Evolutionary conservation across 768 basidiomycete species (phyloP).

Genomic region (Lentinula guzmanii): DNA sequence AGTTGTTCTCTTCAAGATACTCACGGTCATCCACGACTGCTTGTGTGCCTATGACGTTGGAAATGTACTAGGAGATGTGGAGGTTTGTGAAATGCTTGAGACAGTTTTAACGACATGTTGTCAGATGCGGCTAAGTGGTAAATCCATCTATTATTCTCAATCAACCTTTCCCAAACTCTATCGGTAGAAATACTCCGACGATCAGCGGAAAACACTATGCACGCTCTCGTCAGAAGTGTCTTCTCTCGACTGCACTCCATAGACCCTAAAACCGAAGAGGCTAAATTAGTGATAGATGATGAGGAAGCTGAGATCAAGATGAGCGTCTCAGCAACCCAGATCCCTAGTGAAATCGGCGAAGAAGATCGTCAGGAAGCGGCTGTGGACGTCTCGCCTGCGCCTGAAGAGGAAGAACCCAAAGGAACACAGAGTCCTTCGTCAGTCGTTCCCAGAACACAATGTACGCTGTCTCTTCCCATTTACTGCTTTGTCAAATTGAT

Average conservation of each 20-base stretch:
- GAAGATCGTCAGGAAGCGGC: conserved; percentile 12
- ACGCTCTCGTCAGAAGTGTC: conserved; percentile 75
- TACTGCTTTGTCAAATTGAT: neutral
- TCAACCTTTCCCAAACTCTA: conserved; percentile 7
- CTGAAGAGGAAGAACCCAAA: conserved; percentile 5
- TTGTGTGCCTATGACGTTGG: conserved; percentile 64
- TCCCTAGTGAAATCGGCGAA: conserved; percentile 15
- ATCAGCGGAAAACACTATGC: conserved; percentile 86
- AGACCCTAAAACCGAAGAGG: conserved; percentile 64
- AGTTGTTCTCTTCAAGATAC: conserved; percentile 86
- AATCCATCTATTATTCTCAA: conserved; percentile 21
- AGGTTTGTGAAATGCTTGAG: conserved; percentile 97
- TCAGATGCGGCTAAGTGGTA: conserved; percentile 93
- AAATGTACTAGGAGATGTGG: conserved; percentile 77
- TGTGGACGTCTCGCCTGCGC: conserved; percentile 3
- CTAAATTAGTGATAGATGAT: conserved; percentile 45
- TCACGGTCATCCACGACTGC: conserved; percentile 83
- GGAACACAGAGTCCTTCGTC: conserved; percentile 13
- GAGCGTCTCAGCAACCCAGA: conserved; percentile 40
- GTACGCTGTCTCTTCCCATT: conserved; percentile 25
- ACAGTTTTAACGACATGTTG: conserved; percentile 96
- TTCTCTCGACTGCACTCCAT: conserved; percentile 69
- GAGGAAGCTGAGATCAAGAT: conserved; percentile 59
- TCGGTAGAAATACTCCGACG: conserved; percentile 75
- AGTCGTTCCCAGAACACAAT: conserved; percentile 29